These are phyloP conservation scores for Vigna nakashimae DNA, from an alignment of 306 rosid genomes.

Conservation along the genomic window DNA sequence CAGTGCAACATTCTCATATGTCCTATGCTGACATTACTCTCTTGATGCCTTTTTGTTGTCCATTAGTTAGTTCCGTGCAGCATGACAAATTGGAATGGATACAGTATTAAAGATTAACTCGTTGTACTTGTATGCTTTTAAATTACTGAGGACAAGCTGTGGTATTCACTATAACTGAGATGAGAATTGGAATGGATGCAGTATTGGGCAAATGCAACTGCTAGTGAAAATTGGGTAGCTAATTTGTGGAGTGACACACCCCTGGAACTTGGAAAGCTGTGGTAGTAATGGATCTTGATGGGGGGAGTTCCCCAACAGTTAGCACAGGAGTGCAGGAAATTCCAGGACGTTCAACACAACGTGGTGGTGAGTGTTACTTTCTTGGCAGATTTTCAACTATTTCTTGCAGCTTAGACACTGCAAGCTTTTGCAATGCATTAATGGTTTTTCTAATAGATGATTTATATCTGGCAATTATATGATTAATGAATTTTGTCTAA, in stretches of 20 bases:
- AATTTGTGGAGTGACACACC: slow-evolving; percentile 41
- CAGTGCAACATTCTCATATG: neutral
- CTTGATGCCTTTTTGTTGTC: neutral
- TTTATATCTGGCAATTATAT: slow-evolving; percentile 25
- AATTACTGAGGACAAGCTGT: slow-evolving; percentile 4
- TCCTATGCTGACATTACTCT: neutral
- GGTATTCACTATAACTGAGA: slow-evolving; percentile 5
- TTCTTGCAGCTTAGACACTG: slow-evolving; percentile 28
- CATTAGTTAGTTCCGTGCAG: neutral
- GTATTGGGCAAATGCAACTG: slow-evolving; percentile 41
- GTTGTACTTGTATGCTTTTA: slow-evolving; percentile 27
- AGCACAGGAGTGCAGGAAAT: slow-evolving; percentile 33
- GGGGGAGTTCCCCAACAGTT: slow-evolving; percentile 47
- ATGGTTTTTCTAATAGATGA: slow-evolving; percentile 13
- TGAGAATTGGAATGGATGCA: slow-evolving; percentile 33
- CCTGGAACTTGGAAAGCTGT: slow-evolving; percentile 39
- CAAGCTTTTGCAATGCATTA: neutral
- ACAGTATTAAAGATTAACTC: slow-evolving; percentile 4
- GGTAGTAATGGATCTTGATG: slow-evolving; percentile 54
- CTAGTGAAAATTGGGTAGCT: slow-evolving; percentile 39
- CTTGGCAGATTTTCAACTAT: slow-evolving; percentile 18
- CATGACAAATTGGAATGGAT: neutral
- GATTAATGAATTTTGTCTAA: neutral
- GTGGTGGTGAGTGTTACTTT: slow-evolving; percentile 47
- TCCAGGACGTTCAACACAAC: slow-evolving; percentile 30